phyloP scores from a whole-genome alignment of 1,284 basidiomycete species.

The Trichosporon sp. region DNA sequence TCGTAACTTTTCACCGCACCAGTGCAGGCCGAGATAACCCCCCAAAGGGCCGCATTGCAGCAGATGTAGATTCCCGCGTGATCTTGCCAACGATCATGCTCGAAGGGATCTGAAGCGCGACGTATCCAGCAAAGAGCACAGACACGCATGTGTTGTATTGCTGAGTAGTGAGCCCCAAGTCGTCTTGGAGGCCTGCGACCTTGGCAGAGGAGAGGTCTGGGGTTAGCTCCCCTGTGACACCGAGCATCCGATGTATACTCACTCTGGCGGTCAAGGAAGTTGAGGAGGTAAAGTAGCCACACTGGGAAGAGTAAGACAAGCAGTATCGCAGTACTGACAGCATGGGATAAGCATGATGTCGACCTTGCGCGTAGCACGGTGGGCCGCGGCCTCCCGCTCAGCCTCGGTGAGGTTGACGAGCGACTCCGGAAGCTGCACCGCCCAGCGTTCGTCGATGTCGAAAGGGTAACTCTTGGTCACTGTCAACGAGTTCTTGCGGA shows the following conservation, averaged over 20 bases:
- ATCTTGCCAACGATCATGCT: slow-evolving; percentile 35
- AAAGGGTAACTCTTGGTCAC: neutral
- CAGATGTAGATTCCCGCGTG: slow-evolving; percentile 25
- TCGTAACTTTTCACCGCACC: too few relatives aligned
- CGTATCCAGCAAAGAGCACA: slow-evolving; percentile 47
- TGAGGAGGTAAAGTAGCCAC: neutral
- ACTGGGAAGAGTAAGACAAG: neutral
- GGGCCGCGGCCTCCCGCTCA: slow-evolving; percentile 30
- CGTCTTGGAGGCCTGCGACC: slow-evolving; percentile 21
- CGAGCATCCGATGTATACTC: neutral
- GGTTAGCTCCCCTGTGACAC: neutral
- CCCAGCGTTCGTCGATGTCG: neutral
- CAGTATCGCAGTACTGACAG: neutral
- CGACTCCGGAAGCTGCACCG: neutral
- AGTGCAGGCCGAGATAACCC: slow-evolving; percentile 36
- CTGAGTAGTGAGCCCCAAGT: slow-evolving; percentile 30
- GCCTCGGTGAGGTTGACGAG: slow-evolving; percentile 27
- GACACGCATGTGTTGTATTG: slow-evolving; percentile 47
- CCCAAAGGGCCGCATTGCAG: slow-evolving; percentile 34
- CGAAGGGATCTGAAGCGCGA: slow-evolving; percentile 37
- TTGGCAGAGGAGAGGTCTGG: neutral
- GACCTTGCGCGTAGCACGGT: slow-evolving; percentile 32
- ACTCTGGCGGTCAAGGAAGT: neutral
- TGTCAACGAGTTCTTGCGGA: neutral
- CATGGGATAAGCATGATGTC: slow-evolving; percentile 31